Evolutionary conservation across 2,329 filamentous ascomycete genomes (phyloP).

Genomic region (Davidsoniella eucalypti): DNA sequence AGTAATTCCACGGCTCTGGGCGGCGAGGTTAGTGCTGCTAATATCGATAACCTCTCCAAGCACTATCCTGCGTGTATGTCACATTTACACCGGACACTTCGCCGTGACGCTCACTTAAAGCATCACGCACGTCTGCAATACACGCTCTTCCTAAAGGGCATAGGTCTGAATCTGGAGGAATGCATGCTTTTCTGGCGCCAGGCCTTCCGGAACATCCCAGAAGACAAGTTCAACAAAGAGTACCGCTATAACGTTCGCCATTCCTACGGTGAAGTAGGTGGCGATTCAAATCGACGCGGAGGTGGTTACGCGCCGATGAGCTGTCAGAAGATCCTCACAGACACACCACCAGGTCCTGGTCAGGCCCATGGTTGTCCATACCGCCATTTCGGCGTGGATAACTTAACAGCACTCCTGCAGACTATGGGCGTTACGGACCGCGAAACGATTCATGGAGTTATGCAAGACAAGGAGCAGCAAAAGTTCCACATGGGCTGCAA

Average conservation of each 20-base stretch:
- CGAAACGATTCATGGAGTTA: constrained; percentile 61
- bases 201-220: constrained; percentile 70
- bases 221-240: constrained; percentile 93
- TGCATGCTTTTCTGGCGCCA: constrained; percentile 82
- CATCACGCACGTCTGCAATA: constrained; percentile 90
- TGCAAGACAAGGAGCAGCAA: constrained; percentile 75
- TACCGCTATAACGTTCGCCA: constrained; percentile 97
- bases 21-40: constrained; percentile 56
- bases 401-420: constrained; percentile 61
- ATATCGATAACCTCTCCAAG: constrained; percentile 61
- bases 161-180: constrained; percentile 83
- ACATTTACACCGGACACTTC: constrained; percentile 69
- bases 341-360: constrained; percentile 70
- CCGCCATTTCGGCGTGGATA: constrained; percentile 78
- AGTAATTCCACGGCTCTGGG: constrained; percentile 47
- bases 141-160: constrained; percentile 89
- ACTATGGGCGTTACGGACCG: constrained; percentile 64
- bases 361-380: constrained; percentile 96
- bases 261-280: constrained; percentile 84
- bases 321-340: constrained; percentile 87
- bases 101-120: constrained; percentile 80
- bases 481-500: constrained; percentile 95
- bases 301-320: constrained; percentile 81
- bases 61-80: constrained; percentile 93
- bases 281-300: constrained; percentile 72